Percentiles rank a stretch among this genome's conserved stretches.
These are phyloP conservation scores for Athelia psychrophila DNA, from an alignment of 1,284 basidiomycete species.

Conservation along the genomic window DNA sequence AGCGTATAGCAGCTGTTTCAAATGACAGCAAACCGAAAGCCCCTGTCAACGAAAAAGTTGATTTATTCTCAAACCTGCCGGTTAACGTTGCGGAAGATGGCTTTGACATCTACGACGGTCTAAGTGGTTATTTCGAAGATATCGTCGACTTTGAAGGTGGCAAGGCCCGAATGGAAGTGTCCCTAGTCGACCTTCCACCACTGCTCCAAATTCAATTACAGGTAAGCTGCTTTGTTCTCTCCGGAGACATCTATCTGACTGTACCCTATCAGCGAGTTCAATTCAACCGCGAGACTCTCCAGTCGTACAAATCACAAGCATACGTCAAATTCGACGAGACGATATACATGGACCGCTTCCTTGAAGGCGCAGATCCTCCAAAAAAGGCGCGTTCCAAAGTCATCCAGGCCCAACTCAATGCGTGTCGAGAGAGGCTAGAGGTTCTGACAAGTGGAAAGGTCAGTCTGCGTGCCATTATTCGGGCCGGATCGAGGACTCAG, in stretches of 20 bases:
- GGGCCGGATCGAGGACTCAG: not conserved
- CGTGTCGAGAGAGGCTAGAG: slow-evolving; percentile 63
- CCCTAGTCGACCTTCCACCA: slow-evolving; percentile 85
- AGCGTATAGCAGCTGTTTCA: slow-evolving; percentile 58
- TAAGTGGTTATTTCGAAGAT: slow-evolving; percentile 91
- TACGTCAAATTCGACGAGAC: slow-evolving; percentile 90
- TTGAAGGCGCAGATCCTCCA: slow-evolving; percentile 69
- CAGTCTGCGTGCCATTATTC: slow-evolving; percentile 13
- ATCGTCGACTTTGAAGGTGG: slow-evolving; percentile 87
- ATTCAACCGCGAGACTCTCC: slow-evolving; percentile 88
- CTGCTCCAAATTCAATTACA: slow-evolving; percentile 94
- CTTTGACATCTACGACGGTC: slow-evolving; percentile 90
- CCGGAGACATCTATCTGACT: not conserved
- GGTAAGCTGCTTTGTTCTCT: slow-evolving; percentile 40
- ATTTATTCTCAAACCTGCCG: slow-evolving; percentile 91
- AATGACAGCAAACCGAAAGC: slow-evolving; percentile 43
- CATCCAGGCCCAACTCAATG: slow-evolving; percentile 65
- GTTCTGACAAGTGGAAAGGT: slow-evolving; percentile 71
- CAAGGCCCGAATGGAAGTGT: slow-evolving; percentile 86
- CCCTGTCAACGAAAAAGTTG: slow-evolving; percentile 81
- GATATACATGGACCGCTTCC: slow-evolving; percentile 90
- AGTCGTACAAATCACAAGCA: slow-evolving; percentile 94
- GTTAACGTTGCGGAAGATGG: slow-evolving; percentile 90
- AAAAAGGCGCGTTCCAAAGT: slow-evolving; percentile 71
- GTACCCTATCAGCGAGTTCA: slow-evolving; percentile 74